Percentiles rank a stretch among this genome's conserved stretches.
These are phyloP conservation scores for Zymoseptoria tritici DNA, from an alignment of 2,329 filamentous ascomycete species.

Conservation along the genomic window DNA sequence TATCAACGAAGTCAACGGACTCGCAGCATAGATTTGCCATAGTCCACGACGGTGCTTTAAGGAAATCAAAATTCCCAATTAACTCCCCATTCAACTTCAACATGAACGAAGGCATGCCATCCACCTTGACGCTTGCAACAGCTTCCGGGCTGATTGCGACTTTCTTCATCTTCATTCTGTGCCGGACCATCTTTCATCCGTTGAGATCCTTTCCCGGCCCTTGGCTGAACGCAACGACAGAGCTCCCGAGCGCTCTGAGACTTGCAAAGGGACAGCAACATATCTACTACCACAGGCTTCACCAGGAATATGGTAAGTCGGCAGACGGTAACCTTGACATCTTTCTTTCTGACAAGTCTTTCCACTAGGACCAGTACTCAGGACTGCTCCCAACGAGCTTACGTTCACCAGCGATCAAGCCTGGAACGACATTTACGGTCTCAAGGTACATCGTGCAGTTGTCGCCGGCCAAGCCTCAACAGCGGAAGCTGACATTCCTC, in stretches of 20 bases:
- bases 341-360: background rate
- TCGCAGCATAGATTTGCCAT: background rate
- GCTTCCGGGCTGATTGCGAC: background rate
- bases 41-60: background rate
- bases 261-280: conserved; percentile 1
- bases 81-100: background rate
- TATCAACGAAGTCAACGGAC: too few species aligned
- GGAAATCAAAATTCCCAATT: background rate
- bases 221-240: background rate
- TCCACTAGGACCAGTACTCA: background rate
- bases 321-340: background rate
- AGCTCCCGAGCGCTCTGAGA: background rate
- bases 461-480: background rate
- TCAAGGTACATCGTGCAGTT: background rate
- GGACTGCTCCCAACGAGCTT: conserved; percentile 1
- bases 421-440: conserved; percentile 5
- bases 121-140: background rate
- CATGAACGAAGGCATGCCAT: background rate
- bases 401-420: conserved; percentile 1
- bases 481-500: background rate
- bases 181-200: background rate
- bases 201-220: background rate
- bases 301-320: background rate
- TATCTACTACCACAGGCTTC: background rate
- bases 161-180: background rate